Conservation (phyloP, 805 yeast genomes). For the Kazachstania psychrophila region DNA sequence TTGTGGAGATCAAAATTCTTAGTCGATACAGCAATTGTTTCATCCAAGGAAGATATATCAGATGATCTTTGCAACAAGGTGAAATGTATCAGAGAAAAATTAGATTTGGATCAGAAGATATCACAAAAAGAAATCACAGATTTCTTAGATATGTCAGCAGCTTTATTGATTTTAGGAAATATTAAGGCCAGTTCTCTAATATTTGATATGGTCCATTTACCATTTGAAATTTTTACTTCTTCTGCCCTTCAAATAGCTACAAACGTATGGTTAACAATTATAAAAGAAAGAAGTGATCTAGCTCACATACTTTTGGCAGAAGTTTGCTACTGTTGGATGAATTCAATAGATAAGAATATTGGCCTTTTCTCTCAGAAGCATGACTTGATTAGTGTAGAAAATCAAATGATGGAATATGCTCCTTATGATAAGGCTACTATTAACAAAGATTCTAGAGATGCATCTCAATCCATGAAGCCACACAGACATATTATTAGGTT, state of each 20-base stretch:
- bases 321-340: conserved; percentile 60
- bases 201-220: conserved; percentile 49
- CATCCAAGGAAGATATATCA: conserved; percentile 24
- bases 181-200: conserved; percentile 34
- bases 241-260: conserved; percentile 54
- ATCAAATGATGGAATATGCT: conserved; percentile 73
- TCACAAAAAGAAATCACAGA: conserved; percentile 31
- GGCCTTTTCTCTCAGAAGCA: conserved; percentile 56
- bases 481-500: conserved; percentile 62
- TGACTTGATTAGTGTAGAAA: conserved; percentile 55
- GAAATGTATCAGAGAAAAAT: conserved; percentile 13
- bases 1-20: conserved; percentile 52
- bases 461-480: conserved; percentile 47
- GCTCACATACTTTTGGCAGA: conserved; percentile 58
- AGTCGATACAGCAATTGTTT: conserved; percentile 26
- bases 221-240: conserved; percentile 58
- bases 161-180: conserved; percentile 33
- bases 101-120: conserved; percentile 16
- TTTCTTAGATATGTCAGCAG: conserved; percentile 38
- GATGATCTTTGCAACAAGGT: conserved; percentile 14
- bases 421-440: conserved; percentile 65
- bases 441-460: conserved; percentile 41
- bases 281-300: conserved; percentile 53
- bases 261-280: conserved; percentile 71
- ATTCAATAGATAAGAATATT: conserved; percentile 43